Conservation (phyloP, 257 asterid genomes). For the Salvia miltiorrhiza region DNA sequence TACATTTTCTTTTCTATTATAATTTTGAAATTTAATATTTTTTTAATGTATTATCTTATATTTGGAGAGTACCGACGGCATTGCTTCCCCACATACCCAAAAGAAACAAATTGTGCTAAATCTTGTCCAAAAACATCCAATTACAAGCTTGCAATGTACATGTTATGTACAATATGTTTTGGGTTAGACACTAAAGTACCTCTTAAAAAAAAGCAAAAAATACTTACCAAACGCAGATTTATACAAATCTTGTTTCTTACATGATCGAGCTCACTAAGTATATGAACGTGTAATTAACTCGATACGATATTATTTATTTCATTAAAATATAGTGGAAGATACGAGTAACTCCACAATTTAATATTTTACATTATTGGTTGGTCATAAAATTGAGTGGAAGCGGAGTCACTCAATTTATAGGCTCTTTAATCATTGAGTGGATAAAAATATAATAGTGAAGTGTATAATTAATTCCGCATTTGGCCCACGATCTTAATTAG, state of each 20-base stretch:
- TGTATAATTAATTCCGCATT: not conserved
- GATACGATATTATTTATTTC: not conserved
- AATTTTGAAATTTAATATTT: too few relatives aligned
- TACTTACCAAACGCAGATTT: too few relatives aligned
- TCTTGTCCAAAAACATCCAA: constrained; percentile 1
- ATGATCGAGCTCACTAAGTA: too few relatives aligned
- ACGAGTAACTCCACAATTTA: too few relatives aligned
- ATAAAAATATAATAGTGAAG: not conserved
- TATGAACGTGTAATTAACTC: not conserved
- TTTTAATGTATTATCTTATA: not conserved
- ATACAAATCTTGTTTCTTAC: too few relatives aligned
- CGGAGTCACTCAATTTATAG: not conserved
- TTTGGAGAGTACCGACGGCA: not conserved
- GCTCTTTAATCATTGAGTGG: not conserved
- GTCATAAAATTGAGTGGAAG: not conserved
- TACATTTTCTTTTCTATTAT: too few relatives aligned
- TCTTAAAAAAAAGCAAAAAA: too few relatives aligned
- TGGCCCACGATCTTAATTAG: too few relatives aligned
- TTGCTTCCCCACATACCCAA: not conserved
- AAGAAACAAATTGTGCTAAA: not conserved
- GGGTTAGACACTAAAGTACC: too few relatives aligned
- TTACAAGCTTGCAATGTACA: not conserved
- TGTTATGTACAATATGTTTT: too few relatives aligned
- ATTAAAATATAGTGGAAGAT: too few relatives aligned
- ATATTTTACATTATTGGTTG: not conserved